These are phyloP conservation scores for Boletus edulis DNA, from an alignment of 768 basidiomycete genomes.

Conservation along the genomic window DNA sequence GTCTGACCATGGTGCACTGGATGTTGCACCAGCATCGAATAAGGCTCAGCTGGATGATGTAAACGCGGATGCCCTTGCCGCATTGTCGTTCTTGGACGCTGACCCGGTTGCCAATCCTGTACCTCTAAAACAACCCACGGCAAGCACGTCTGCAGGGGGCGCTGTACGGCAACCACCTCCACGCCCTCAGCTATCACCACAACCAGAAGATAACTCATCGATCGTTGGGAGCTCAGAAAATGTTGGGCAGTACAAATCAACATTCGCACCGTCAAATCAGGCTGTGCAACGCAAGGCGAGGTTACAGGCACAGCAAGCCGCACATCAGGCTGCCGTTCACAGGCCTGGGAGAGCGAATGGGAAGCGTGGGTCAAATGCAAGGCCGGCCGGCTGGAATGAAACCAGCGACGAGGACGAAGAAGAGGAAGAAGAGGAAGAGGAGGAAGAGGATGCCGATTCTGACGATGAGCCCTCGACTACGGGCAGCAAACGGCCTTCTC, in stretches of 20 bases:
- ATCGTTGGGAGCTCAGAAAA: conserved; percentile 26
- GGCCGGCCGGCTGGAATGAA: conserved; percentile 50
- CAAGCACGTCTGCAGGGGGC: conserved; percentile 3
- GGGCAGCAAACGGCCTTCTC: conserved; percentile 34
- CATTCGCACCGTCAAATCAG: conserved; percentile 83
- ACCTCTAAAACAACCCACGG: conserved; percentile 12
- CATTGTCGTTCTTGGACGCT: conserved; percentile 69
- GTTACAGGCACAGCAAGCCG: conserved; percentile 79
- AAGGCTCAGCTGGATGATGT: conserved; percentile 42
- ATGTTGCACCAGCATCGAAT: conserved; percentile 4
- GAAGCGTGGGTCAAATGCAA: conserved; percentile 40
- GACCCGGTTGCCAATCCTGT: conserved; percentile 20
- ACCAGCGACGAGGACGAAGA: conserved; percentile 80
- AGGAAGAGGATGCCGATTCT: conserved; percentile 63
- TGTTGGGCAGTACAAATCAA: conserved; percentile 62
- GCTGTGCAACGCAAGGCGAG: conserved; percentile 85
- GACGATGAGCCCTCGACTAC: conserved; percentile 43
- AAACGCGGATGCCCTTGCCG: conserved; percentile 73
- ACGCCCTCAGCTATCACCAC: conserved; percentile 27
- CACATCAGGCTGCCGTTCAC: conserved; percentile 72
- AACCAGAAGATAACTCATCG: conserved; percentile 33
- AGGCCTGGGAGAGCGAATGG: conserved; percentile 63
- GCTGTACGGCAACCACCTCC: conserved; percentile 23
- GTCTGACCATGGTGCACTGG: conserved; percentile 21
- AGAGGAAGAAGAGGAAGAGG: conserved; percentile 82